Conservation (phyloP, 768 basidiomycete genomes). For the Podaxis pistillaris region DNA sequence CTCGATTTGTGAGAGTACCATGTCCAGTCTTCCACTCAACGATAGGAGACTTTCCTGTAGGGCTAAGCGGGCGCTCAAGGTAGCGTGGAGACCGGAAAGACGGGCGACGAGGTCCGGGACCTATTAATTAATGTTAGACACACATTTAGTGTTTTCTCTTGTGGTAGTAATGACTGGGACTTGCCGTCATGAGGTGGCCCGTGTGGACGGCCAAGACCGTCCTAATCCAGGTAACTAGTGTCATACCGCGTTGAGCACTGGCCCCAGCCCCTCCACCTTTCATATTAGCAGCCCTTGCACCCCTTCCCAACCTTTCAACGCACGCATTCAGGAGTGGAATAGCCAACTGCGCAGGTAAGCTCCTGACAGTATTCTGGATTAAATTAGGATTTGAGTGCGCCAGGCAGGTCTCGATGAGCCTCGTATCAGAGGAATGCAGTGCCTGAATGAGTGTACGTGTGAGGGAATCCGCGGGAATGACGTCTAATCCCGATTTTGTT, state of each 20-base stretch:
- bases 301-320: conserved; percentile 83
- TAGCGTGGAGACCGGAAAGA: conserved; percentile 80
- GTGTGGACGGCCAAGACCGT: conserved; percentile 84
- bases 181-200: conserved; percentile 90
- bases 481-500: conserved; percentile 30
- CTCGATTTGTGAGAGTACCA: conserved; percentile 92
- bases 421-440: conserved; percentile 89
- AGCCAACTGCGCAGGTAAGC: conserved; percentile 84
- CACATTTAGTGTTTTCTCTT: background rate
- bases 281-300: conserved; percentile 66
- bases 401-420: conserved; percentile 83
- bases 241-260: conserved; percentile 72
- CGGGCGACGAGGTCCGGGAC: conserved; percentile 91
- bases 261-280: conserved; percentile 79
- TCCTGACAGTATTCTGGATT: conserved; percentile 83
- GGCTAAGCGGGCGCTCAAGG: conserved; percentile 73
- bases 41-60: conserved; percentile 84
- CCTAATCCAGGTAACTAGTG: conserved; percentile 74
- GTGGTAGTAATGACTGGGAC: conserved; percentile 23
- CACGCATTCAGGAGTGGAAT: conserved; percentile 85
- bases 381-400: conserved; percentile 78
- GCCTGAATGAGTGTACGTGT: conserved; percentile 96
- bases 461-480: conserved; percentile 79
- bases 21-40: conserved; percentile 87
- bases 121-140: conserved; percentile 36